Evolutionary conservation across 192 early-diverging fungal genomes (phyloP).

Genomic region (Lobosporangium transversale): DNA sequence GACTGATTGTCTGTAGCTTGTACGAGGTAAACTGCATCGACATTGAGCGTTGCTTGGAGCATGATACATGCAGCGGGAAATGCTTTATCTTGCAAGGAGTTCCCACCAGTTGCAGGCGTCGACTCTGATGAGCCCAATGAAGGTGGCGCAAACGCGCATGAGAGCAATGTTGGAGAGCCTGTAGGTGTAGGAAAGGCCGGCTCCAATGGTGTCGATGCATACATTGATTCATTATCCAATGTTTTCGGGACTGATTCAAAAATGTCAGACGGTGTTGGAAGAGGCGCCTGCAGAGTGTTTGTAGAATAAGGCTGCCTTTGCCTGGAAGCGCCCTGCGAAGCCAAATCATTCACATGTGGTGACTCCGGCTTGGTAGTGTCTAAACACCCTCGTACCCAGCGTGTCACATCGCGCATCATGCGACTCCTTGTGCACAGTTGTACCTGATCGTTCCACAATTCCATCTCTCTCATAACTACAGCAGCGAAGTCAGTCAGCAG

Average conservation of each 20-base stretch:
- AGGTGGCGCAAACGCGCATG: constrained; percentile 3
- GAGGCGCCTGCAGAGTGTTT: background rate
- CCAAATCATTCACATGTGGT: background rate
- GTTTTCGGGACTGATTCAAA: constrained; percentile 1
- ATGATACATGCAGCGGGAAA: constrained; percentile 39
- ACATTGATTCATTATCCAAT: constrained; percentile 4
- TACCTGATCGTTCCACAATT: constrained; percentile 59
- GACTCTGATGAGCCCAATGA: background rate
- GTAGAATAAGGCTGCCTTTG: background rate
- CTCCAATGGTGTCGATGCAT: constrained; percentile 23
- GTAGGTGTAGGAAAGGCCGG: constrained; percentile 41
- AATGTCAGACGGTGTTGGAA: background rate
- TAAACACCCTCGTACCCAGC: constrained; percentile 48
- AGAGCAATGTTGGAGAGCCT: constrained; percentile 36
- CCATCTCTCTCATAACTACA: constrained; percentile 59
- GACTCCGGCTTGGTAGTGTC: constrained; percentile 12
- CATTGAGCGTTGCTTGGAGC: constrained; percentile 42
- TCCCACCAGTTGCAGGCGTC: constrained; percentile 4
- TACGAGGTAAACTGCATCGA: constrained; percentile 47
- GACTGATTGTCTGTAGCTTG: constrained; percentile 28
- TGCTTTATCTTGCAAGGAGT: constrained; percentile 30
- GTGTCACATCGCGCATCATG: constrained; percentile 56
- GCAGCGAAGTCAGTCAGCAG: constrained; percentile 55
- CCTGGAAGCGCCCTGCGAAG: background rate
- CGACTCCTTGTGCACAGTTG: constrained; percentile 57